phyloP scores from a whole-genome alignment of 179 eudicot species.

The Nepenthes alata region DNA sequence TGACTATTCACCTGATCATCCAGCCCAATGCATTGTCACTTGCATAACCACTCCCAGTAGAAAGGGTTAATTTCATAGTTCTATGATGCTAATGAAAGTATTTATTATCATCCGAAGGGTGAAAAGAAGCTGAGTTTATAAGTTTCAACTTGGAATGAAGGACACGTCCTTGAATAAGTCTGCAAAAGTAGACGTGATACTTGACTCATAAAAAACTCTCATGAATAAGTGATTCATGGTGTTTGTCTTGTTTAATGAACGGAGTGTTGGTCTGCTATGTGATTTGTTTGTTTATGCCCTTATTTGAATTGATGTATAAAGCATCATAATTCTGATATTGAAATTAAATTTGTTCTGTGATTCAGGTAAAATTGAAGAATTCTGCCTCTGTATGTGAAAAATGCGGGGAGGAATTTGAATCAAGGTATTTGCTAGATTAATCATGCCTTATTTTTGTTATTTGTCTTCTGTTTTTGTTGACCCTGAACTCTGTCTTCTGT shows the following conservation, averaged over 20 bases:
- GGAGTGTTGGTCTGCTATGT: too few relatives aligned
- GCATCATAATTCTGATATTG: neutral
- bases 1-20: too few relatives aligned
- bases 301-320: too few relatives aligned
- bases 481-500: neutral
- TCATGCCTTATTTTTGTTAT: neutral
- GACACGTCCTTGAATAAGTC: neutral
- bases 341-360: neutral
- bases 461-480: neutral
- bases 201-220: too few relatives aligned
- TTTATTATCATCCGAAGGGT: neutral
- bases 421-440: conserved; percentile 39
- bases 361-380: conserved; percentile 42
- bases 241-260: too few relatives aligned
- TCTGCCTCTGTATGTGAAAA: conserved; percentile 48
- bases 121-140: neutral
- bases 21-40: too few relatives aligned
- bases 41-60: too few relatives aligned
- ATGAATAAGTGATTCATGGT: too few relatives aligned
- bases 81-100: neutral
- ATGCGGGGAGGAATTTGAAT: conserved; percentile 75
- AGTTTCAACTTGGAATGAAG: neutral
- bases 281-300: too few relatives aligned
- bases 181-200: too few relatives aligned
- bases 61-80: neutral